These are phyloP conservation scores for Ophiosphaerella narmari DNA, from an alignment of 2,329 filamentous ascomycete species.

Conservation along the genomic window DNA sequence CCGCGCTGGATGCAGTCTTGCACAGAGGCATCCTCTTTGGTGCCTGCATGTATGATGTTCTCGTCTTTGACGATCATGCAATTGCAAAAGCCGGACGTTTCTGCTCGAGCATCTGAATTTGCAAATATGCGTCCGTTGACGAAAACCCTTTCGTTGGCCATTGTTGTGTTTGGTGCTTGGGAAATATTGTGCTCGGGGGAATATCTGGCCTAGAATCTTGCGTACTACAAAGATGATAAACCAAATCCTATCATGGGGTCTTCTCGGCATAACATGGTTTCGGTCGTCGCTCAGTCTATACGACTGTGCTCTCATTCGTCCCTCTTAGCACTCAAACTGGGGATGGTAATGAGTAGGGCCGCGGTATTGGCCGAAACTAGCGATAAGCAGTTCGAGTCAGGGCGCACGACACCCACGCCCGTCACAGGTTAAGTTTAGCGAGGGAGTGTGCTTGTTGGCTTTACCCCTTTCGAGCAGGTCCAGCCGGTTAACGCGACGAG, in stretches of 20 bases:
- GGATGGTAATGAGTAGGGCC: too few species aligned
- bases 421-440: neutral
- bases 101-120: slow-evolving; percentile 1
- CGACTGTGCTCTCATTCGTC: too few species aligned
- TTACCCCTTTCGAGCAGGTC: neutral
- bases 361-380: too few species aligned
- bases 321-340: too few species aligned
- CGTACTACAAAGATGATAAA: too few species aligned
- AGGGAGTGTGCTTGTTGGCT: neutral
- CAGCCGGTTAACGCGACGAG: neutral
- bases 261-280: too few species aligned
- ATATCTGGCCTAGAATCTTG: neutral
- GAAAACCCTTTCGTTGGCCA: slow-evolving; percentile 7
- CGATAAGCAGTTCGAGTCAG: too few species aligned
- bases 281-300: too few species aligned
- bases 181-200: neutral
- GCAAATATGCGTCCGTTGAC: slow-evolving; percentile 13
- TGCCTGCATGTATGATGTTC: slow-evolving; percentile 7
- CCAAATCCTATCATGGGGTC: too few species aligned
- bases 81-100: slow-evolving; percentile 4
- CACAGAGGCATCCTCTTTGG: neutral
- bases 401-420: neutral
- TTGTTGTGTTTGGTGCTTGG: neutral
- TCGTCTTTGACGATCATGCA: slow-evolving; percentile 11
- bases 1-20: slow-evolving; percentile 5